These are phyloP conservation scores for Barnettozyma siamensis DNA, from an alignment of 805 yeast genomes.

Conservation along the genomic window DNA sequence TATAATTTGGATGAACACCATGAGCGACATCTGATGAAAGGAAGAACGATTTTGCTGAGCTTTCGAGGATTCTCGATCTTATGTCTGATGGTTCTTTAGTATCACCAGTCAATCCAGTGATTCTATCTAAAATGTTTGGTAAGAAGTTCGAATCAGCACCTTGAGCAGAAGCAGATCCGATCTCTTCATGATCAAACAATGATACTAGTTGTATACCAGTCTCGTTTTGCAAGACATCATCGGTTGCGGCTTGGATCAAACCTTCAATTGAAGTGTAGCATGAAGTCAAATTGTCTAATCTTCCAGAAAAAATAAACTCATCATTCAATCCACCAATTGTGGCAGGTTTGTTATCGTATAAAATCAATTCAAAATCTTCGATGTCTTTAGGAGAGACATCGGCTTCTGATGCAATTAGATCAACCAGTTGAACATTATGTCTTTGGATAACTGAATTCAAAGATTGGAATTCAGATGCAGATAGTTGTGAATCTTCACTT, in stretches of 20 bases:
- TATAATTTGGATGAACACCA: constrained; percentile 92
- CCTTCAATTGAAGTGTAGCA: constrained; percentile 78
- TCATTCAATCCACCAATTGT: constrained; percentile 83
- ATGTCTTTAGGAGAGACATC: constrained; percentile 48
- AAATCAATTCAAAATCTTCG: constrained; percentile 84
- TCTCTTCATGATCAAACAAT: constrained; percentile 92
- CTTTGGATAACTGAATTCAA: constrained; percentile 61
- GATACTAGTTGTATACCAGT: constrained; percentile 68
- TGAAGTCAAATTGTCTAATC: constrained; percentile 86
- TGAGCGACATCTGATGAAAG: constrained; percentile 96
- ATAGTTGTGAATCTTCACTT: constrained; percentile 41
- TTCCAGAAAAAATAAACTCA: constrained; percentile 87
- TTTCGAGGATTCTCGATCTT: constrained; percentile 41
- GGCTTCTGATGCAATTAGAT: constrained; percentile 62
- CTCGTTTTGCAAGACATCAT: constrained; percentile 37
- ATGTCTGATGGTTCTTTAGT: constrained; percentile 24
- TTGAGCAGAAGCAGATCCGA: constrained; percentile 91
- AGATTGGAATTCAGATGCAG: constrained; percentile 55
- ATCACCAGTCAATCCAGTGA: constrained; percentile 42
- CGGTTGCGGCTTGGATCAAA: constrained; percentile 46
- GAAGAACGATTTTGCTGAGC: constrained; percentile 75
- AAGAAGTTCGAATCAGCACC: constrained; percentile 94
- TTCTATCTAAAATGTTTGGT: constrained; percentile 68
- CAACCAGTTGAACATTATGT: constrained; percentile 69
- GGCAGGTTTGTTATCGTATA: constrained; percentile 81